These are phyloP conservation scores for Lagenidium sp. DNA, from an alignment of 352 stramenopile species.

Conservation along the genomic window DNA sequence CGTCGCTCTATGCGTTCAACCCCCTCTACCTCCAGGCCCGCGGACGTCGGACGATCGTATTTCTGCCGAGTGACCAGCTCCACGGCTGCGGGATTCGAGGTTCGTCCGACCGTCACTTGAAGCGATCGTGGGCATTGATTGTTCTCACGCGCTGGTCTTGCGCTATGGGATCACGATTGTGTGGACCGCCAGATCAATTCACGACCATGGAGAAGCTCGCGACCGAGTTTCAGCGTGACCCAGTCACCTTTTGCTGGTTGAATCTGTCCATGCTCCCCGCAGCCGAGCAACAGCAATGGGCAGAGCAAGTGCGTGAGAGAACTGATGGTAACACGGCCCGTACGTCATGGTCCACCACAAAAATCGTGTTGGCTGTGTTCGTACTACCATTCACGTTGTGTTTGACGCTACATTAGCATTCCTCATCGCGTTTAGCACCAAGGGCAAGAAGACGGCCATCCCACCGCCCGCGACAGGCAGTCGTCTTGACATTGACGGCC, in stretches of 20 bases:
- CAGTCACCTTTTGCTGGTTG: constrained; percentile 73
- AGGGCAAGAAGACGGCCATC: constrained; percentile 57
- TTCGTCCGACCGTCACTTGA: constrained; percentile 5
- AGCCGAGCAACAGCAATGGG: constrained; percentile 30
- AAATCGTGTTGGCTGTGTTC: too few species aligned
- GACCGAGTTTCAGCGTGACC: constrained; percentile 57
- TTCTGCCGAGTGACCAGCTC: constrained; percentile 37
- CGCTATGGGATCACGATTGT: background rate
- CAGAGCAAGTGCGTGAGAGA: constrained; percentile 25
- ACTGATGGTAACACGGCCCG: too few species aligned
- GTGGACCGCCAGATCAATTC: constrained; percentile 63
- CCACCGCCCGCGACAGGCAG: constrained; percentile 8
- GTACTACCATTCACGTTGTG: too few species aligned
- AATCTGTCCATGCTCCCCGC: constrained; percentile 26
- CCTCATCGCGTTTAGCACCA: constrained; percentile 39
- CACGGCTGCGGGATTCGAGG: constrained; percentile 47
- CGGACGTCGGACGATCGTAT: constrained; percentile 47
- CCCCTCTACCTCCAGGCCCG: constrained; percentile 50
- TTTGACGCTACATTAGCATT: too few species aligned
- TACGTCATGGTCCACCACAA: too few species aligned
- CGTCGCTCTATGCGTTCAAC: constrained; percentile 61
- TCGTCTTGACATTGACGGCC: constrained; percentile 17
- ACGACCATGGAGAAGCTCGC: constrained; percentile 50
- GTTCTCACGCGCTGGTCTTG: too few species aligned
- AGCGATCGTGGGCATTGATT: background rate